phyloP scores from a whole-genome alignment of 768 basidiomycete species.

The Russula sp. region DNA sequence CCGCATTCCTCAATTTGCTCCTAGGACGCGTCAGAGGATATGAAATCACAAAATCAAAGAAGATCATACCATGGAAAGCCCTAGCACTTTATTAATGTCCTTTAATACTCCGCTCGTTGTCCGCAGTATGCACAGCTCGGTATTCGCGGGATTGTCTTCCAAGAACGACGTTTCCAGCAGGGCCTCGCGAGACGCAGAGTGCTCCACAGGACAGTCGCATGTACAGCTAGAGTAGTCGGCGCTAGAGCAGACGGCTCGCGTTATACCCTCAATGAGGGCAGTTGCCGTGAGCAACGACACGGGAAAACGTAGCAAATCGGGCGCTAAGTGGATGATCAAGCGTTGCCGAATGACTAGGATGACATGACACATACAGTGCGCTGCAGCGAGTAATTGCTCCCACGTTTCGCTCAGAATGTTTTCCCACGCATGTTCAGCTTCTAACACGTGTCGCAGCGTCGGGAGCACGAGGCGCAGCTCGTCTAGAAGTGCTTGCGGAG shows the following conservation, averaged over 20 bases:
- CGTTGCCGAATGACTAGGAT: background rate
- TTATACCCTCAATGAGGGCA: conserved; percentile 19
- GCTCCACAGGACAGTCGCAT: background rate
- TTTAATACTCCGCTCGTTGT: background rate
- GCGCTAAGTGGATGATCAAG: conserved; percentile 6
- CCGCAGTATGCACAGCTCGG: background rate
- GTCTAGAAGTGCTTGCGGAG: conserved; percentile 20
- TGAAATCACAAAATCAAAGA: background rate
- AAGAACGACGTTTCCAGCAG: background rate
- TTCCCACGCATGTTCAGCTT: conserved; percentile 8
- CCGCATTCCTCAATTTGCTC: conserved; percentile 4
- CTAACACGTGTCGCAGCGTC: conserved; percentile 8
- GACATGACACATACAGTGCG: conserved; percentile 12
- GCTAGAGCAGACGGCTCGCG: background rate
- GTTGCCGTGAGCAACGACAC: conserved; percentile 21
- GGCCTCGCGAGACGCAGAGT: background rate
- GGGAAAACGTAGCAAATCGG: conserved; percentile 16
- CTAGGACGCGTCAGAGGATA: background rate
- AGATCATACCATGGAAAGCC: conserved; percentile 7
- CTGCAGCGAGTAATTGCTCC: conserved; percentile 16
- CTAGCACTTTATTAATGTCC: conserved; percentile 15
- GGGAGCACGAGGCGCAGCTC: conserved; percentile 18
- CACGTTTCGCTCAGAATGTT: conserved; percentile 12
- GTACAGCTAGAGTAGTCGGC: background rate
- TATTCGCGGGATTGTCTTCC: background rate